A percentile compares a stretch with the other conserved stretches of the same genome.
phyloP scores from a whole-genome alignment of 2,329 filamentous ascomycete genomes.

The Xylaria sp. region DNA sequence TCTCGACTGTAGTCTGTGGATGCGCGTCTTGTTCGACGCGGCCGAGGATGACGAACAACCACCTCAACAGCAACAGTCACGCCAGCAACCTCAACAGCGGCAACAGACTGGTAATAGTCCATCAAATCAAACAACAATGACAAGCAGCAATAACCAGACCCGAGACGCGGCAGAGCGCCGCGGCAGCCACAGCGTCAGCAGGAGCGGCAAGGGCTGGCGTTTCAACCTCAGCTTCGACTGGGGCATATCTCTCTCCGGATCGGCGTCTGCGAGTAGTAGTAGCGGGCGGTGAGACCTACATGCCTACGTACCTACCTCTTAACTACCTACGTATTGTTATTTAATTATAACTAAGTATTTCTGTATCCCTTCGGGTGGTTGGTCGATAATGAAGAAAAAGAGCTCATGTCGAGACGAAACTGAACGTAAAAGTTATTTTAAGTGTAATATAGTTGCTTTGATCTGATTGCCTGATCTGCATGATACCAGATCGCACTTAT shows the following conservation, averaged over 20 bases:
- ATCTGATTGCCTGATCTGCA: not conserved
- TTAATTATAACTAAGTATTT: not conserved
- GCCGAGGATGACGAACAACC: constrained; percentile 46
- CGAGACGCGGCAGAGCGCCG: constrained; percentile 10
- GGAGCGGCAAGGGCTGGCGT: constrained; percentile 41
- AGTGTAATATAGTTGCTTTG: no score
- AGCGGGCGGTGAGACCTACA: not conserved
- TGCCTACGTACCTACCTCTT: not conserved
- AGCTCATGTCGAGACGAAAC: not conserved
- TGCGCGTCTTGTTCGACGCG: constrained; percentile 72
- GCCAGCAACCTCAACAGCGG: not conserved
- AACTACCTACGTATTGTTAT: not conserved
- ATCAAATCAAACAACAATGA: constrained; percentile 8
- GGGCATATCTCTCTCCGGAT: constrained; percentile 46
- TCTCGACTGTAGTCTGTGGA: constrained; percentile 73
- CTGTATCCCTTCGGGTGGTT: not conserved
- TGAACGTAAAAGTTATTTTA: not conserved
- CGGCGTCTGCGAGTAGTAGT: constrained; percentile 34
- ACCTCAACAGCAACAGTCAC: not conserved
- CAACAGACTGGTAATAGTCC: not conserved
- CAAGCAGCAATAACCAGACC: constrained; percentile 40
- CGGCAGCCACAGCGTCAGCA: constrained; percentile 30
- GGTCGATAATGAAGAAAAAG: not conserved
- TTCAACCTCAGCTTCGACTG: constrained; percentile 47
- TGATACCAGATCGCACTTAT: no score